phyloP scores from a whole-genome alignment of 306 rosid species.

The Quercus ilex region DNA sequence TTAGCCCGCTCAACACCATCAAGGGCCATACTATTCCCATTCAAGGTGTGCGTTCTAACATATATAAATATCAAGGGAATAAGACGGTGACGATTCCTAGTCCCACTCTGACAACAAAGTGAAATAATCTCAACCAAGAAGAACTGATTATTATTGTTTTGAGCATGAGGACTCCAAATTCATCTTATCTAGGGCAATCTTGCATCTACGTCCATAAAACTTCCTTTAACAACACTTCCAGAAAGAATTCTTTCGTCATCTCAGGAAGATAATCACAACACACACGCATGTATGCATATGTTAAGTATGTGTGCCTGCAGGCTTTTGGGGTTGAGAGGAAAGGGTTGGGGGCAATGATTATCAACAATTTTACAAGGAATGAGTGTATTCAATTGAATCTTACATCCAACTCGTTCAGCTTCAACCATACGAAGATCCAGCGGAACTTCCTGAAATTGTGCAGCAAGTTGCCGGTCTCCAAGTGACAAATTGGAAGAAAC shows the following conservation, averaged over 20 bases:
- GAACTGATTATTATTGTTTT: neutral
- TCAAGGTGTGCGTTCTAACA: neutral
- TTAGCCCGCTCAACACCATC: too few relatives aligned
- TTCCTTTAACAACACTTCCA: neutral
- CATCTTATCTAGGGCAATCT: neutral
- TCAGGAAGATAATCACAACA: neutral
- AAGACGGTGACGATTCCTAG: neutral
- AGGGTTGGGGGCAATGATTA: neutral
- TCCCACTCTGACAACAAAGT: neutral
- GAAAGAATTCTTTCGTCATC: neutral
- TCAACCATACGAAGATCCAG: constrained; percentile 90
- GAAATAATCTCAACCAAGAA: neutral
- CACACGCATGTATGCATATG: neutral
- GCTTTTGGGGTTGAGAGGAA: neutral
- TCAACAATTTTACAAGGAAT: neutral
- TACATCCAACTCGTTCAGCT: constrained; percentile 94
- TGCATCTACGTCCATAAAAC: neutral
- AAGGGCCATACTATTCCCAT: neutral
- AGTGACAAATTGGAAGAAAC: constrained; percentile 75
- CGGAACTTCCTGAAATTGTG: constrained; percentile 95
- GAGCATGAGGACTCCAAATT: neutral
- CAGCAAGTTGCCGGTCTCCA: constrained; percentile 85
- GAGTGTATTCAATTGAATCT: neutral
- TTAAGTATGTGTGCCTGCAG: neutral
- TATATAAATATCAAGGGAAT: neutral